A percentile compares a stretch with the other conserved stretches of the same genome.
phyloP scores from a whole-genome alignment of 1,139 yeast species.

The Taphrina wiesneri region DNA sequence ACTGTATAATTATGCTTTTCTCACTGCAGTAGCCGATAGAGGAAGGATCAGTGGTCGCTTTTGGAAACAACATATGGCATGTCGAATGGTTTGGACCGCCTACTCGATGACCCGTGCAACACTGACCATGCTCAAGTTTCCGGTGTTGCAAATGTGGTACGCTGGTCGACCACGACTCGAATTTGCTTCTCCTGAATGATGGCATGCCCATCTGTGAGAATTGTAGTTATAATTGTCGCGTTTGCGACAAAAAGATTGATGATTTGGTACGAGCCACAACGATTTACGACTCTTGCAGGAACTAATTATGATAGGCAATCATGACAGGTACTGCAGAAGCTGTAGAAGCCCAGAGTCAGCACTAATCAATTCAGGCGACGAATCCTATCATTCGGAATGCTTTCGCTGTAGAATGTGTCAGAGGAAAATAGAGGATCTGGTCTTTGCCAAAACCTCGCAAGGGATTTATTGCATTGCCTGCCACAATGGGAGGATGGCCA shows the following conservation, averaged over 20 bases:
- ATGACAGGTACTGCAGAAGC: constrained; percentile 53
- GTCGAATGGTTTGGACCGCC: constrained; percentile 58
- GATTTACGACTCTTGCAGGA: neutral
- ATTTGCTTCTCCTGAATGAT: constrained; percentile 85
- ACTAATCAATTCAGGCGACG: constrained; percentile 56
- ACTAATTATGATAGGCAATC: constrained; percentile 56
- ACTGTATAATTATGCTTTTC: neutral
- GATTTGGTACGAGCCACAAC: constrained; percentile 53
- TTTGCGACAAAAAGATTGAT: constrained; percentile 85
- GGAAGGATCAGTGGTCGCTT: constrained; percentile 37
- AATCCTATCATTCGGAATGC: constrained; percentile 89
- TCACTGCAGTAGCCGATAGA: constrained; percentile 27
- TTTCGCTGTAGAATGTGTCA: constrained; percentile 90
- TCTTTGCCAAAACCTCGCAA: constrained; percentile 90
- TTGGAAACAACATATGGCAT: constrained; percentile 61
- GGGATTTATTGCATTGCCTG: constrained; percentile 93
- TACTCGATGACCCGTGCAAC: neutral
- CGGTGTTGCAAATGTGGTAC: constrained; percentile 80
- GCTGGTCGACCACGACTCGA: constrained; percentile 80
- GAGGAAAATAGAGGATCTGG: constrained; percentile 79
- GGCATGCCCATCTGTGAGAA: constrained; percentile 88
- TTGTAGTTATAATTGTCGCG: constrained; percentile 85
- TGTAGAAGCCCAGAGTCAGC: neutral
- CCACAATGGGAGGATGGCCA: constrained; percentile 78
- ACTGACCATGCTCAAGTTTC: constrained; percentile 48